Evolutionary conservation across 106 monocot genomes (phyloP), one percentile per base, ranked within the genome.

Genomic region (Agapanthus africanus): DNA sequence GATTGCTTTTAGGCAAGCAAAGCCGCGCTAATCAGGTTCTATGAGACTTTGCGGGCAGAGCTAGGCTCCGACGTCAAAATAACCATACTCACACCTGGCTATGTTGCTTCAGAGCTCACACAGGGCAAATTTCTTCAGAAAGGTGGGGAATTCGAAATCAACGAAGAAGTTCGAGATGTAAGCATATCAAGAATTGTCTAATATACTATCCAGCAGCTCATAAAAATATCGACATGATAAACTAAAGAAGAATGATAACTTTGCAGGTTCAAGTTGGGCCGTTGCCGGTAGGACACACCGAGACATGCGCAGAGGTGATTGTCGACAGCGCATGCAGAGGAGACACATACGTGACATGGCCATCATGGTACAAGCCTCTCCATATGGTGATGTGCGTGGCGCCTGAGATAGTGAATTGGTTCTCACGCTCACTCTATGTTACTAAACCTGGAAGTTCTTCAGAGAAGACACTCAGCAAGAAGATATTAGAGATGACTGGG

Each of bases 1-100:
- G 14, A 18, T 19, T 18, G 18, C 19, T 6, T 62, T 39, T 57
- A 94, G 93, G 93, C 90, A 37, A 90, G 87, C 78, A 94, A 94
- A 67, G 93, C 90, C 11, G 90, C 93, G 9, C 2, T 80, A 22
- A 84, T 87, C n/a, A 82, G 79, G 37, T 90, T 94, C 87, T 94
- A 79, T 8, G 87, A 94, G 69, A 84, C 93, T 22, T 40, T 90
- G 44, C n/a, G 82, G 50, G 59, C 90, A 3, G 93, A 90, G 57
- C 65, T 94, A 6, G 82, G 90, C 4, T 61, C 63, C 14, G 78
- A 87, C 18, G 73, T 90, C 31, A 42, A 71, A 9, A 70, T 94
- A 65, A 94, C 90, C 0, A 82, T 94, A 60, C 54, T 90, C 21
- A 78, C 74, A 34, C 90, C 84, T 4, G 87, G 90, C 0, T 94